Percentiles rank a stretch among this genome's conserved stretches.
These are phyloP conservation scores for Musa itinerans DNA, from an alignment of 176 grass and related monocot genomes.

Conservation along the genomic window DNA sequence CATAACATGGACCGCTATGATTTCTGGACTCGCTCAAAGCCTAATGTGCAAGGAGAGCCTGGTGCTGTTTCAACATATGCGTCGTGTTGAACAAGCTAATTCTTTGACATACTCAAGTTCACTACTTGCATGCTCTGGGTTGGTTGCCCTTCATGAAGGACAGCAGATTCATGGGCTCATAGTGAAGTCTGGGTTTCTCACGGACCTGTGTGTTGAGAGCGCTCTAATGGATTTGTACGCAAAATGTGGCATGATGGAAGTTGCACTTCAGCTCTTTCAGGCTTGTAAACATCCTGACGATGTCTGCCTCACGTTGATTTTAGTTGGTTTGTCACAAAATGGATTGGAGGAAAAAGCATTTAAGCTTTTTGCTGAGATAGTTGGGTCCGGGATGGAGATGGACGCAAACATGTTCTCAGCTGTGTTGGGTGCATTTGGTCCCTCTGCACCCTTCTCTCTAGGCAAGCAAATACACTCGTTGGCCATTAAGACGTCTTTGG, in stretches of 20 bases:
- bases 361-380: slow-evolving; percentile 47
- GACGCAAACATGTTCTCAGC: slow-evolving; percentile 64
- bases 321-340: slow-evolving; percentile 76
- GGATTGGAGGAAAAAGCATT: slow-evolving; percentile 56
- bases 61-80: slow-evolving; percentile 46
- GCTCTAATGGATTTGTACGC: slow-evolving; percentile 85
- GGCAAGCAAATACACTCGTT: slow-evolving; percentile 80
- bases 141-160: slow-evolving; percentile 35
- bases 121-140: slow-evolving; percentile 56
- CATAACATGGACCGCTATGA: slow-evolving; percentile 76
- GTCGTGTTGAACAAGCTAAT: slow-evolving; percentile 41
- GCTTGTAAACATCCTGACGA: slow-evolving; percentile 47
- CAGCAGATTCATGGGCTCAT: slow-evolving; percentile 72
- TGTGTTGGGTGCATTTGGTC: slow-evolving; percentile 67
- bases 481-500: slow-evolving; percentile 43
- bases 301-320: slow-evolving; percentile 63
- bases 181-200: slow-evolving; percentile 44
- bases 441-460: slow-evolving; percentile 48
- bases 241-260: slow-evolving; percentile 75
- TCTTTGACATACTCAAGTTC: slow-evolving; percentile 43
- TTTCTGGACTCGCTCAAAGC: slow-evolving; percentile 58
- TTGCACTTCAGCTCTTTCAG: slow-evolving; percentile 51
- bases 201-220: slow-evolving; percentile 54
- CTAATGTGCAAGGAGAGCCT: slow-evolving; percentile 45
- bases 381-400: slow-evolving; percentile 24